phyloP scores from a whole-genome alignment of 805 yeast genomes.

The Metschnikowia noctiluminum region DNA sequence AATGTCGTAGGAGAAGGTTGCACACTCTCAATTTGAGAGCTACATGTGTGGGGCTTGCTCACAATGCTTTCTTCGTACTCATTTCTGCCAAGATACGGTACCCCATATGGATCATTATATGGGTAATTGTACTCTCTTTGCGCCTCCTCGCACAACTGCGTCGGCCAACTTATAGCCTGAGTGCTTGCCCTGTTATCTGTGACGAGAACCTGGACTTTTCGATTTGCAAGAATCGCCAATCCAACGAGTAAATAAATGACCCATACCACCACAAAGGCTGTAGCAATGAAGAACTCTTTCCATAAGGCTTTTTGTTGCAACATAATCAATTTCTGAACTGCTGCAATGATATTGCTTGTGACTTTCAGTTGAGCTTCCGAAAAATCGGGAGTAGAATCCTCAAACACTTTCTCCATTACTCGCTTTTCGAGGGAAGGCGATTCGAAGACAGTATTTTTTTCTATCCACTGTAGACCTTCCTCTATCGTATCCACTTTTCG shows the following conservation, averaged over 20 bases:
- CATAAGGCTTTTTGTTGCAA: slow-evolving; percentile 34
- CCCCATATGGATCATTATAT: slow-evolving; percentile 11
- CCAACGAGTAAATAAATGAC: slow-evolving; percentile 42
- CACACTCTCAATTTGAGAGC: background rate
- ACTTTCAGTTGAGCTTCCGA: slow-evolving; percentile 47
- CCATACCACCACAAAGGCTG: slow-evolving; percentile 48
- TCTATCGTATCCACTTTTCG: slow-evolving; percentile 65
- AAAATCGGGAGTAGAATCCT: slow-evolving; percentile 41
- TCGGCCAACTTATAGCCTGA: slow-evolving; percentile 12
- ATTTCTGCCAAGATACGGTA: background rate
- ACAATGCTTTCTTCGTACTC: background rate
- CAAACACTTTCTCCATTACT: slow-evolving; percentile 43
- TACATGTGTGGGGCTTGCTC: background rate
- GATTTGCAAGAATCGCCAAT: slow-evolving; percentile 11
- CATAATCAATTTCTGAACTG: slow-evolving; percentile 24
- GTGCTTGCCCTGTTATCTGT: background rate
- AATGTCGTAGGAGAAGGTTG: background rate
- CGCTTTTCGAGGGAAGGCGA: slow-evolving; percentile 15
- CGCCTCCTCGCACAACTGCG: slow-evolving; percentile 7
- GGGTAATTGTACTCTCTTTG: slow-evolving; percentile 9
- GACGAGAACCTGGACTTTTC: background rate
- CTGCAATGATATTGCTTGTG: slow-evolving; percentile 30
- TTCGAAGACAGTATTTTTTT: slow-evolving; percentile 44
- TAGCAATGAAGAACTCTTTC: slow-evolving; percentile 47
- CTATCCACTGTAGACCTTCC: slow-evolving; percentile 75